A percentile compares a stretch with the other conserved stretches of the same genome.
These are phyloP conservation scores for Aspergillus chevalieri DNA, from an alignment of 2,329 filamentous ascomycete genomes.

Conservation along the genomic window DNA sequence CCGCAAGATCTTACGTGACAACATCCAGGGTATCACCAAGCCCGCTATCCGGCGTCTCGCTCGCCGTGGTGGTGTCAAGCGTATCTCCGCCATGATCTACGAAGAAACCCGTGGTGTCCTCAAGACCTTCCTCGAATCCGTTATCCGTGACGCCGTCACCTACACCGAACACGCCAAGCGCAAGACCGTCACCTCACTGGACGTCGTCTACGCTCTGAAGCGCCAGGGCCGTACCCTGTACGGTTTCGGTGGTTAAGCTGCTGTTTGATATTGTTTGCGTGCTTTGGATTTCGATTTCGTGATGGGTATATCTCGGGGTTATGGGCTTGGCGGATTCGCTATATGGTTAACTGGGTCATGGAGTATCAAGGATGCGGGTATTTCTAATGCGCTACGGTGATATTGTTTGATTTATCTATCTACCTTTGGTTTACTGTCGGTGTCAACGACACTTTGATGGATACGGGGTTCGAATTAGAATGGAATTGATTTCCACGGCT, in stretches of 20 bases:
- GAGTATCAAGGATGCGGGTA: no score
- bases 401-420: no score
- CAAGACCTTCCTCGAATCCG: conserved; percentile 76
- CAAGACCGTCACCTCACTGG: conserved; percentile 51
- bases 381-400: no score
- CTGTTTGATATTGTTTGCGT: not conserved
- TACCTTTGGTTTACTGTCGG: no score
- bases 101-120: conserved; percentile 76
- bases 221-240: conserved; percentile 68
- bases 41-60: conserved; percentile 97
- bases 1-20: conserved; percentile 98
- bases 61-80: conserved; percentile 99
- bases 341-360: no score
- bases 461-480: no score
- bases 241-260: conserved; percentile 73
- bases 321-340: no score
- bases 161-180: conserved; percentile 81
- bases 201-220: conserved; percentile 60
- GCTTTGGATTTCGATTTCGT: not conserved
- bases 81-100: conserved; percentile 96
- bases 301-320: not conserved
- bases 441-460: no score
- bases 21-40: conserved; percentile 99
- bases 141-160: conserved; percentile 73
- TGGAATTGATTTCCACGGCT: no score